These are phyloP conservation scores for Trichoderma arundinaceum DNA, from an alignment of 2,329 filamentous ascomycete species.

Conservation along the genomic window DNA sequence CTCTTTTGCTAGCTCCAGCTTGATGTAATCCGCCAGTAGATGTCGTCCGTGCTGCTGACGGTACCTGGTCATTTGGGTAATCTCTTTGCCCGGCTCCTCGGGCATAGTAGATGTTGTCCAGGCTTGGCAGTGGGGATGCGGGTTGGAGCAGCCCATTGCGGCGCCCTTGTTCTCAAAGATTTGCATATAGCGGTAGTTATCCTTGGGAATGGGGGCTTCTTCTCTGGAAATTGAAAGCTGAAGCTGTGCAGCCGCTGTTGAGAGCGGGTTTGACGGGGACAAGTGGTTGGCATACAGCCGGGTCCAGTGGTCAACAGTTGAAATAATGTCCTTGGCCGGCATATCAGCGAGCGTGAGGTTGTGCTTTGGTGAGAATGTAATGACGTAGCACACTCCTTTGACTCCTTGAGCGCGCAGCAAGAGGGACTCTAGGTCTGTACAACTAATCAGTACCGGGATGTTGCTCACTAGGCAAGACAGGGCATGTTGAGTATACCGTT, in stretches of 20 bases:
- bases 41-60: conserved; percentile 73
- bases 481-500: conserved; percentile 40
- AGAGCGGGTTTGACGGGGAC: conserved; percentile 71
- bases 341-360: conserved; percentile 94
- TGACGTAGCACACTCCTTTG: conserved; percentile 94
- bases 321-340: conserved; percentile 73
- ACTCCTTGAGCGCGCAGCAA: conserved; percentile 84
- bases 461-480: neutral
- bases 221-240: conserved; percentile 48
- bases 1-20: conserved; percentile 78
- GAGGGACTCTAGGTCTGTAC: conserved; percentile 71
- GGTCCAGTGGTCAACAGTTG: conserved; percentile 89
- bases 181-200: conserved; percentile 95
- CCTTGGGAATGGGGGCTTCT: conserved; percentile 57
- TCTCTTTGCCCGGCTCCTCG: conserved; percentile 83
- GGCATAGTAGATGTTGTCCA: conserved; percentile 93
- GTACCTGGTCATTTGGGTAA: conserved; percentile 80
- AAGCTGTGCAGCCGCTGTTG: conserved; percentile 46
- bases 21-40: conserved; percentile 84
- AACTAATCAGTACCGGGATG: neutral
- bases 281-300: conserved; percentile 85
- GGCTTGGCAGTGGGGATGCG: conserved; percentile 94
- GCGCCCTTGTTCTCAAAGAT: conserved; percentile 99
- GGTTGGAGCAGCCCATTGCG: conserved; percentile 98
- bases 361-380: conserved; percentile 91